Base-by-base conservation (phyloP, 2,329 filamentous ascomycete genomes). In the Aureobasidium musti region DNA sequence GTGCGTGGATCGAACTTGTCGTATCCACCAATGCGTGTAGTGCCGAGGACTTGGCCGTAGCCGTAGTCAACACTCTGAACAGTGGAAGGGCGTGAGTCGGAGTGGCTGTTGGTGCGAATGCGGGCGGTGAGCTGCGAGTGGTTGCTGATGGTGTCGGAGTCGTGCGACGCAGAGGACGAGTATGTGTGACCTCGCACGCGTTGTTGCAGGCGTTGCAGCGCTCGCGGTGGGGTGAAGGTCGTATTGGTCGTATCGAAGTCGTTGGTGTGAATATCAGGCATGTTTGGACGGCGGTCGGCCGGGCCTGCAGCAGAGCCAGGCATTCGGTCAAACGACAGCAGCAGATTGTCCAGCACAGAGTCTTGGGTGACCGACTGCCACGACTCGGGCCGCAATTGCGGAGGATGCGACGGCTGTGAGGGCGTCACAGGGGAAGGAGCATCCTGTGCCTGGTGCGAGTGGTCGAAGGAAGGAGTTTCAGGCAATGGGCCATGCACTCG, bases 271-370 rank as follows among this genome's bases (percentile, higher is more conserved):
- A 77, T 75, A 72, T 76, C 75, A 68, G 74, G 69, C 49, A 41
- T 47, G 49, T 43, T 64, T 43, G 26, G 73, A 14, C 74, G 68
- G 67, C 66, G 72, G 2, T 75, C 33, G 21, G 13, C 21, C 14
- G 53, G 53, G 33, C 53, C 53, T 26, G 53, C 35, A 41, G 53
- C 53, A 35, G 53, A 69, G 41, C 72, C 82, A 23, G 85, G 89
- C 74, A 94, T 87, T 77, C 94, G 90, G 78, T 97, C 94, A 70
- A 99, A 88, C 47, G 93, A 97, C 70, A 95, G 83, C 68, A 98
- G 87, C 89, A 99, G 95, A 78, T 97, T 96, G 78, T 95, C 90
- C 68, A 99, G 92, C 71, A 99, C 88, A 41, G 93, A 97, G 75
- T 96, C 91, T 71, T 94, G 88, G 47, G 91, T 91, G 69, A 91